Evolutionary conservation across 2,329 filamentous ascomycete genomes (phyloP).

Genomic region (Trichoderma gracile): DNA sequence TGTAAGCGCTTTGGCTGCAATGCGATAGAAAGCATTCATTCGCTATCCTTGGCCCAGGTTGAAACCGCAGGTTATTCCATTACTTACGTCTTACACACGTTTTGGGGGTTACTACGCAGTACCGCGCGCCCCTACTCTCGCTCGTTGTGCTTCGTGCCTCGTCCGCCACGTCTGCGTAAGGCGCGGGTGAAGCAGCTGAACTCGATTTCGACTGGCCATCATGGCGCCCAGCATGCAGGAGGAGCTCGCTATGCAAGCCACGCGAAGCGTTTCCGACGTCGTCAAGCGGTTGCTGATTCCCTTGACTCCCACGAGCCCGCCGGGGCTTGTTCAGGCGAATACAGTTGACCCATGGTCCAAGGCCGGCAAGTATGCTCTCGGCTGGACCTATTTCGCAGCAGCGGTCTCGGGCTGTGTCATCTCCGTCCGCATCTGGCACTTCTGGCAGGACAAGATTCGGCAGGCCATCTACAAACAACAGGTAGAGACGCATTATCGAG

Average conservation of each 20-base stretch:
- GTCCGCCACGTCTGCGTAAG: constrained; percentile 7
- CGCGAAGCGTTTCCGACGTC: constrained; percentile 42
- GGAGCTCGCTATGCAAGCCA: constrained; percentile 38
- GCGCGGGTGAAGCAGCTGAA: constrained; percentile 26
- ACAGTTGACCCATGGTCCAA: constrained; percentile 76
- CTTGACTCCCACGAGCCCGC: constrained; percentile 59
- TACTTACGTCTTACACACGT: constrained; percentile 34
- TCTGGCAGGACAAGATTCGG: constrained; percentile 90
- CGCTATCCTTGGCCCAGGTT: constrained; percentile 19
- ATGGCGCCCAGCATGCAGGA: constrained; percentile 46
- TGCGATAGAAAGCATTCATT: constrained; percentile 24
- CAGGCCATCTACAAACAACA: constrained; percentile 86
- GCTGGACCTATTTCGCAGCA: constrained; percentile 86
- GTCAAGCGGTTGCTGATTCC: constrained; percentile 61
- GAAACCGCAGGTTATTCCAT: constrained; percentile 22
- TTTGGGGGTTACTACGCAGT: background rate
- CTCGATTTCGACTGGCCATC: constrained; percentile 30
- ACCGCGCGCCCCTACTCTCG: constrained; percentile 1
- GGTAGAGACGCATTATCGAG: constrained; percentile 64
- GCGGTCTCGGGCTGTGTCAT: constrained; percentile 68
- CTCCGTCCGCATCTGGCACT: constrained; percentile 76
- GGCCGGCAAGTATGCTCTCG: constrained; percentile 81
- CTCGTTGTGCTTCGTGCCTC: constrained; percentile 33
- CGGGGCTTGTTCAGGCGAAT: constrained; percentile 62
- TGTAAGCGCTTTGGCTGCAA: constrained; percentile 20